Percentiles rank a stretch among this genome's conserved stretches.
Evolutionary conservation across 495 filamentous ascomycete species (phyloP).

Genomic region (Hyaloscypha bicolor): DNA sequence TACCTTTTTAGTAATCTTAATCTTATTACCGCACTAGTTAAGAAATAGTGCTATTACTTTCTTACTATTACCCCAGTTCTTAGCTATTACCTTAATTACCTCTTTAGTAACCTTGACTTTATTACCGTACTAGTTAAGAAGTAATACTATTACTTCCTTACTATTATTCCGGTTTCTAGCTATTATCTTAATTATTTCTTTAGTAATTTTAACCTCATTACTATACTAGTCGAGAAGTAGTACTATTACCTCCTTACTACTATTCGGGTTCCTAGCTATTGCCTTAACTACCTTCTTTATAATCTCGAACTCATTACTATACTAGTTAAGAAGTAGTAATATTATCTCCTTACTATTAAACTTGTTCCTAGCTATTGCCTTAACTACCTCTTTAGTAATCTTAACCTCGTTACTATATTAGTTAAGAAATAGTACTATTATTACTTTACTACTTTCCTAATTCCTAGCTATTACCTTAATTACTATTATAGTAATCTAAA

Average conservation of each 20-base stretch:
- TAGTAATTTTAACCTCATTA: constrained; percentile 10
- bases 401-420: no score
- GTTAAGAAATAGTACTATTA: no score
- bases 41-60: constrained; percentile 24
- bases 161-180: not conserved
- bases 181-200: constrained; percentile 6
- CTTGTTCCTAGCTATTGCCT: constrained; percentile 10
- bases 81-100: not conserved
- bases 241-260: constrained; percentile 13
- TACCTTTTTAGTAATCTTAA: constrained; percentile 20
- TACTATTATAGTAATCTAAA: no score
- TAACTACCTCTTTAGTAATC: constrained; percentile 17
- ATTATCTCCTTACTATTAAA: not conserved
- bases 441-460: no score
- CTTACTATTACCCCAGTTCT: not conserved
- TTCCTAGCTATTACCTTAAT: no score
- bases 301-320: constrained; percentile 3
- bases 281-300: constrained; percentile 7
- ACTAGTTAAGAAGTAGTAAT: no score
- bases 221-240: constrained; percentile 24
- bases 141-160: constrained; percentile 8
- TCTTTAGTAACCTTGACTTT: constrained; percentile 14
- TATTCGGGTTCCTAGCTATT: not conserved
- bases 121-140: constrained; percentile 16
- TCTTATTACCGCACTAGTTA: constrained; percentile 9